Conservation (phyloP, 179 eudicot species). For the Spergularia azorica region DNA sequence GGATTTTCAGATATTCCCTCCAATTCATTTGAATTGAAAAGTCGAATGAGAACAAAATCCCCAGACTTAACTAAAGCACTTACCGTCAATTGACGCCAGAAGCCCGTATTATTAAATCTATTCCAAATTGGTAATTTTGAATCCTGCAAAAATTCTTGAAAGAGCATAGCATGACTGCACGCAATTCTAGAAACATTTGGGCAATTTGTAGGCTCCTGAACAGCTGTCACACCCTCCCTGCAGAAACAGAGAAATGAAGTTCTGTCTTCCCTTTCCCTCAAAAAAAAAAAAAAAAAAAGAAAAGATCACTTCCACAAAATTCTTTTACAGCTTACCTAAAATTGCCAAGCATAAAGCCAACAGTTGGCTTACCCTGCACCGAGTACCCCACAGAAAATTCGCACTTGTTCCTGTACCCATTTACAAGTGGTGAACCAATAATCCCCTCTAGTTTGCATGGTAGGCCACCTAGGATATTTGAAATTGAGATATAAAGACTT, state of each 20-base stretch:
- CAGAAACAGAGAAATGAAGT: slow-evolving; percentile 20
- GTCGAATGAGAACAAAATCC: slow-evolving; percentile 8
- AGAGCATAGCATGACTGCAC: slow-evolving; percentile 68
- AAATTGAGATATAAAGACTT: slow-evolving; percentile 5
- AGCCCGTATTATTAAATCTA: slow-evolving; percentile 81
- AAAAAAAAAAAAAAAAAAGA: neutral
- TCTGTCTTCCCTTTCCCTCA: neutral
- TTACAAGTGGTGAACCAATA: slow-evolving; percentile 74
- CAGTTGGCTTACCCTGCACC: slow-evolving; percentile 72
- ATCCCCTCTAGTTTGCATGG: slow-evolving; percentile 93
- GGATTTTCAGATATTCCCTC: slow-evolving; percentile 12
- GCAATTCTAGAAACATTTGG: slow-evolving; percentile 81
- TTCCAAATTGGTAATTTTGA: slow-evolving; percentile 88
- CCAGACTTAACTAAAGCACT: slow-evolving; percentile 25
- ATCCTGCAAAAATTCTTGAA: slow-evolving; percentile 77
- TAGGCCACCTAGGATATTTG: slow-evolving; percentile 69
- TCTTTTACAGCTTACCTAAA: slow-evolving; percentile 57
- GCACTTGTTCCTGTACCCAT: slow-evolving; percentile 97
- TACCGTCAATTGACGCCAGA: slow-evolving; percentile 99
- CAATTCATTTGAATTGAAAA: slow-evolving; percentile 3
- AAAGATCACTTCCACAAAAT: no score
- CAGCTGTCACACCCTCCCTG: slow-evolving; percentile 98
- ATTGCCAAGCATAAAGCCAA: slow-evolving; percentile 93
- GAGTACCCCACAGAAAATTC: slow-evolving; percentile 94
- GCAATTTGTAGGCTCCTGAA: slow-evolving; percentile 86